Evolutionary conservation across 139 green algal genomes (phyloP), one percentile per base, ranked within the genome.

Genomic region (Volvox reticuliferus): DNA sequence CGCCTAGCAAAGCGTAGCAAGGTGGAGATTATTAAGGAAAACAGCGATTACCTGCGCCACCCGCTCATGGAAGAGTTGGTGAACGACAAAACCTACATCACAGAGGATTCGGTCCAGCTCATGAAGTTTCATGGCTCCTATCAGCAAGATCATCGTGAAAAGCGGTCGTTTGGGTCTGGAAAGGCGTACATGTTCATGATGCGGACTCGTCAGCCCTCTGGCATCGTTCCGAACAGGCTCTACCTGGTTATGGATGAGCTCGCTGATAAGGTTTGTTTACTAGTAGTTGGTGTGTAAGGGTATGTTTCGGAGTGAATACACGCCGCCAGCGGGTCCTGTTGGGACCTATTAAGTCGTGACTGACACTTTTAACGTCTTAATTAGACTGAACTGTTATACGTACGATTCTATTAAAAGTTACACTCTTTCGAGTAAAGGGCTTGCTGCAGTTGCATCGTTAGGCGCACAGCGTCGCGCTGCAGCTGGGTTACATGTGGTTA

Each of bases 141-240:
- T 89, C 93, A 96, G 97, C 98, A 99, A 93, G 98, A 99, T 92
- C 93, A 99, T 92, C 94, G 98, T 18, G 98, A 99, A 94, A 97
- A 98, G 94, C 96, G 98, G n/a, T 93, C 96, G 0, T 98, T 98
- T 81, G 98, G 98, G 0, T 33, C 95, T 35, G 98, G 97, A 89
- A 99, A 99, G 95, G 95, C 95, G 13, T 99, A 99, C 91, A 97
- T 99, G 95, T 99, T 99, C 94, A 99, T 99, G 98, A 99, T 99
- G 98, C 96, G 98, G 55, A 99, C 98, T 16, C 94, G 96, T 44
- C 98, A 99, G 95, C 98, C 98, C 1, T 94, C 88, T 17, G 98
- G 98, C 79, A 55, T 95, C 21, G 98, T 99, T 30, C 94, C 94
- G 78, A 99, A 99, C 94, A 95, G 98, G 91, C 95, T 99, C 61